Base-by-base conservation (phyloP, 352 stramenopile genomes). In the Globisporangium solare region DNA sequence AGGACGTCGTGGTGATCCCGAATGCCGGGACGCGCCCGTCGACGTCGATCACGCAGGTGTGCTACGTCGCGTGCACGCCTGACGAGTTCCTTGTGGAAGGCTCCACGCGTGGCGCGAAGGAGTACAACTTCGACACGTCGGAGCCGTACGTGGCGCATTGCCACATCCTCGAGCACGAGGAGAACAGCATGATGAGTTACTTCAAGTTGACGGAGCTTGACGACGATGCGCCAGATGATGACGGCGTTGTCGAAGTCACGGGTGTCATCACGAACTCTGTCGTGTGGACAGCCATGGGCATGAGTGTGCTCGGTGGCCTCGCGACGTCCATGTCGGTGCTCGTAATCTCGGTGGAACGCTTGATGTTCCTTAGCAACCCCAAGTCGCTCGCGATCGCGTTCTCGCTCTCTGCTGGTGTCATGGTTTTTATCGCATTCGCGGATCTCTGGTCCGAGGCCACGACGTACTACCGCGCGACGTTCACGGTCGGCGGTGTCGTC, bases 401-500 rank as follows among this genome's bases (percentile, higher is more conserved):
- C 49, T 65, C 78, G 20, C 60, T 91, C 4, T 87, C 81, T 20
- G 78, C 81, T 4, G 81, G 81, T 46, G 81, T 89, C 59, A 91
- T 89, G 78, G 54, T 88, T 21, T 89, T 91, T 59, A 88, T 91
- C 47, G 73, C 76, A 14, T 74, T 91, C 14, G 74, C 79, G 13
- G 74, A 89, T 63, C 50, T 91, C 39, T 85, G 77, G 54, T 67
- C 69, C 1, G 78, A 91, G 47, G 62, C 76, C 27, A 71, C 88
- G 40, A 70, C 69, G 35, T 86, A 68, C 58, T 89, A 81, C 64
- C 72, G 65, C 39, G 73, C 74, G 24, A 61, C 71, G 2, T 89
- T 81, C 54, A 86, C 78, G 5, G 72, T 75, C 35, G 73, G 73
- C 21, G 80, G 76, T 6, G 63, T 53, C 22, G 74, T 64, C 6